Evolutionary conservation across 108 stramenopile genomes (phyloP).

Genomic region (Cyclostephanos tholiformis): DNA sequence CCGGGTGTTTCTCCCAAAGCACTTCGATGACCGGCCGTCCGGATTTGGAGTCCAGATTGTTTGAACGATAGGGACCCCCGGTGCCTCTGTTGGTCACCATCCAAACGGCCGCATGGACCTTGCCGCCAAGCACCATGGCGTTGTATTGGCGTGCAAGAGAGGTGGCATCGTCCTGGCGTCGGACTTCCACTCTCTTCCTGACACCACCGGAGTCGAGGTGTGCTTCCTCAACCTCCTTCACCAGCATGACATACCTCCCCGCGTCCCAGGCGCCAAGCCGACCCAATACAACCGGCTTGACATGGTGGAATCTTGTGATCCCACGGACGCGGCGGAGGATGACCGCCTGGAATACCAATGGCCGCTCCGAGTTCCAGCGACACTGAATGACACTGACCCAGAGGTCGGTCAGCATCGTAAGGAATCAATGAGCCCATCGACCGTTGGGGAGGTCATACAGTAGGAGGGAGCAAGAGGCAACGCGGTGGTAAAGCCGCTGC

Average conservation of each 20-base stretch:
- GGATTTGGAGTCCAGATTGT: conserved; percentile 16
- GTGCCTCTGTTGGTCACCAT: conserved; percentile 14
- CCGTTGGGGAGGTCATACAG: no score
- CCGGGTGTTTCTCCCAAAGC: conserved; percentile 31
- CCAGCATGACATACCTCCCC: background rate
- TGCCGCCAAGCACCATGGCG: conserved; percentile 19
- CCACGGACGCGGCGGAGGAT: no score
- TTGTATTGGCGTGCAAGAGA: background rate
- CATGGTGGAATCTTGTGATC: no score
- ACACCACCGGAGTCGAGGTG: background rate
- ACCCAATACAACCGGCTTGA: background rate
- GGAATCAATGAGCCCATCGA: no score
- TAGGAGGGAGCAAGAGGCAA: no score
- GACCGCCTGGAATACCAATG: no score
- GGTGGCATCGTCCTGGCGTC: background rate
- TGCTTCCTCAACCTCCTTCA: background rate
- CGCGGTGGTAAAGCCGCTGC: no score
- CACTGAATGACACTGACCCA: no score
- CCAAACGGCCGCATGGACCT: conserved; percentile 21
- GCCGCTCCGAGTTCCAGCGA: no score
- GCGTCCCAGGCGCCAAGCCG: background rate
- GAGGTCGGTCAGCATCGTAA: no score
- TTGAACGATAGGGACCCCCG: conserved; percentile 16
- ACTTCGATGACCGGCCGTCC: conserved; percentile 21
- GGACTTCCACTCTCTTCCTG: background rate